phyloP scores from a whole-genome alignment of 1,284 basidiomycete genomes.

The Cutaneotrichosporon sp. region DNA sequence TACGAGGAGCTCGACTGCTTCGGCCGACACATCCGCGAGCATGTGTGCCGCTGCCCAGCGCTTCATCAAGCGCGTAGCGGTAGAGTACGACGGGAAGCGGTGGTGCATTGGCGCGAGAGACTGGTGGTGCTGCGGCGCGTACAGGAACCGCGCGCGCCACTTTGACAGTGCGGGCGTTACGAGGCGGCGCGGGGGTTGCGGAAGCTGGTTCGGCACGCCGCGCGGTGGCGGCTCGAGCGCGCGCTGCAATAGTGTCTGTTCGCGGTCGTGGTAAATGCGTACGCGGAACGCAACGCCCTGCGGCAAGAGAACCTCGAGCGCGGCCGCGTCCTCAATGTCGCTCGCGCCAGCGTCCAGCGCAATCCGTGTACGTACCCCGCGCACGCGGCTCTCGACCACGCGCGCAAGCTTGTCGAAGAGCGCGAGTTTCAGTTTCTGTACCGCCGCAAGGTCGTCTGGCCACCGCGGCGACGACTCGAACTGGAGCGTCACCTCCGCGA shows the following conservation, averaged over 20 bases:
- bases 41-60: conserved; percentile 90
- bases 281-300: conserved; percentile 83
- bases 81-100: conserved; percentile 70
- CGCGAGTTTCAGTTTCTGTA: conserved; percentile 93
- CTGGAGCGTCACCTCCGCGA: conserved; percentile 70
- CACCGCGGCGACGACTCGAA: conserved; percentile 88
- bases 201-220: conserved; percentile 28
- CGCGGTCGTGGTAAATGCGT: conserved; percentile 82
- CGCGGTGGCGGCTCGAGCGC: conserved; percentile 51
- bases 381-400: conserved; percentile 55
- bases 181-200: conserved; percentile 46
- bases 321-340: conserved; percentile 64
- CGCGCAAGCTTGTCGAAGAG: conserved; percentile 74
- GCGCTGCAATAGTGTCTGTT: conserved; percentile 70
- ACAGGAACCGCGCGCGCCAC: conserved; percentile 66
- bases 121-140: conserved; percentile 77
- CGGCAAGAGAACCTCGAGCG: conserved; percentile 70
- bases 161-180: conserved; percentile 59
- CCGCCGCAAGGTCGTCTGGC: conserved; percentile 89
- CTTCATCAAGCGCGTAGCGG: conserved; percentile 81
- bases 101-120: conserved; percentile 75
- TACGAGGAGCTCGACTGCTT: conserved; percentile 73
- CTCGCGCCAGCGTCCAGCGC: conserved; percentile 58
- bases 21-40: conserved; percentile 65
- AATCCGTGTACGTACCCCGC: conserved; percentile 51